Evolutionary conservation across 345 rosid genomes (phyloP), one percentile per base, ranked within the genome.

Genomic region (Pistacia vera): DNA sequence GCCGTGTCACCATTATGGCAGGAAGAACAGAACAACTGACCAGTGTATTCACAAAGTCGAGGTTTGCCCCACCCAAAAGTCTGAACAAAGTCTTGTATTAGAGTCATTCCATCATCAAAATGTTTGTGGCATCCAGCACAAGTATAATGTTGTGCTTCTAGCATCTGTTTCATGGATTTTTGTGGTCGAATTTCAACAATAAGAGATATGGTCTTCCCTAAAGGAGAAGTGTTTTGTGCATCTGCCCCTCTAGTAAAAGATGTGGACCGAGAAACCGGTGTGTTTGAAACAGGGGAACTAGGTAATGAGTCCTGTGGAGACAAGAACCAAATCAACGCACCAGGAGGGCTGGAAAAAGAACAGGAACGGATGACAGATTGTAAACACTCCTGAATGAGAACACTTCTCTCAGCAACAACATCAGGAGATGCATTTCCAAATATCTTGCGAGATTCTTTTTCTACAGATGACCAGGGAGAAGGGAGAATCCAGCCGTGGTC

Each of bases 61-160:
- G 99, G 97, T 79, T 89, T 93, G 74, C 97, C 97, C 98, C 97
- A 93, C 30, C 99, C 97, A 80, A 94, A 82, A 56, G 91, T 85
- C 80, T 88, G 90, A 55, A 87, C 90, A 77, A 95, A 85, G 80
- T 93, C 97, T 72, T 38, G 79, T 81, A 93, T 84, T 55, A 93
- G 81, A 81, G 92, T 93, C 74, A 83, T 83, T 68, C 92, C 91
- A 77, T 84, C 93, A 84, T 92, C 93, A 82, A 96, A 93, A 84
- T 90, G 92, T 81, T 68, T 90, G 85, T 87, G 93, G 85, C 99
- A 96, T 75, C 97, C 98, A 66, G 97, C 94, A 73, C 99, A 96
- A 70, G 85, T 86, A 83, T 96, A 89, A 86, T 91, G 92, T 73
- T 96, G 99, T 1, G 86, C 83, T 89, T 96, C 99, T 70, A 96